Evolutionary conservation across 2,329 filamentous ascomycete species (phyloP).

Genomic region (Thielaviopsis populi): DNA sequence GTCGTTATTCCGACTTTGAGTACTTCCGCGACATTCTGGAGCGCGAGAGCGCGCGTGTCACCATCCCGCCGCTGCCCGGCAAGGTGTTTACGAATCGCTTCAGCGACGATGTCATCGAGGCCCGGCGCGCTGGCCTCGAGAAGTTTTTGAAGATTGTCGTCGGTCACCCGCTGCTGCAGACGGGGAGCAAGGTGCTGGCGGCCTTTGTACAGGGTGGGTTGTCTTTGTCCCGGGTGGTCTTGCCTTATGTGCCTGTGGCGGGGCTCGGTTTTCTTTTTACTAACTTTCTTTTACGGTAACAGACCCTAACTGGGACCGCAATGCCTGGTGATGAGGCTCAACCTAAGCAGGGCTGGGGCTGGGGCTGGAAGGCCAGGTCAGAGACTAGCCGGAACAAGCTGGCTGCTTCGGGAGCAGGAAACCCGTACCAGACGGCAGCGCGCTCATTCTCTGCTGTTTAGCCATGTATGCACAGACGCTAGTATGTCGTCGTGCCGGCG

Average conservation of each 20-base stretch:
- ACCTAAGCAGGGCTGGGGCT: no score
- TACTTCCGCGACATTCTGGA: constrained; percentile 97
- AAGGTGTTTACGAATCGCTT: constrained; percentile 98
- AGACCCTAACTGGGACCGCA: constrained; percentile 85
- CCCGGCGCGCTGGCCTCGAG: constrained; percentile 77
- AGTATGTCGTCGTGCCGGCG: neutral
- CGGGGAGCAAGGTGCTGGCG: constrained; percentile 88
- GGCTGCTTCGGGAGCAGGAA: neutral
- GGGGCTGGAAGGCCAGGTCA: neutral
- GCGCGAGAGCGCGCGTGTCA: constrained; percentile 83
- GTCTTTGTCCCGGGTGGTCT: neutral
- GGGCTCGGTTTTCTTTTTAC: neutral
- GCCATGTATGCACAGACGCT: no score
- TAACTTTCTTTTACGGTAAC: neutral
- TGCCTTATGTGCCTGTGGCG: constrained; percentile 1
- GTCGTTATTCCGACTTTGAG: constrained; percentile 96
- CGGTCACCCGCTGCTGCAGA: constrained; percentile 89
- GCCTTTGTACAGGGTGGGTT: constrained; percentile 82
- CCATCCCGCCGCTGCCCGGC: constrained; percentile 85
- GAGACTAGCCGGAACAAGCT: neutral
- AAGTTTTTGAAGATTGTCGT: constrained; percentile 96
- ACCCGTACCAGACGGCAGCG: neutral
- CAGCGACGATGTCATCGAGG: constrained; percentile 96
- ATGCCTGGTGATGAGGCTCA: constrained; percentile 52
- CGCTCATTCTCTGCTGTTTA: no score